Base-by-base conservation (phyloP, 306 rosid species). In the Acacia acuminata region DNA sequence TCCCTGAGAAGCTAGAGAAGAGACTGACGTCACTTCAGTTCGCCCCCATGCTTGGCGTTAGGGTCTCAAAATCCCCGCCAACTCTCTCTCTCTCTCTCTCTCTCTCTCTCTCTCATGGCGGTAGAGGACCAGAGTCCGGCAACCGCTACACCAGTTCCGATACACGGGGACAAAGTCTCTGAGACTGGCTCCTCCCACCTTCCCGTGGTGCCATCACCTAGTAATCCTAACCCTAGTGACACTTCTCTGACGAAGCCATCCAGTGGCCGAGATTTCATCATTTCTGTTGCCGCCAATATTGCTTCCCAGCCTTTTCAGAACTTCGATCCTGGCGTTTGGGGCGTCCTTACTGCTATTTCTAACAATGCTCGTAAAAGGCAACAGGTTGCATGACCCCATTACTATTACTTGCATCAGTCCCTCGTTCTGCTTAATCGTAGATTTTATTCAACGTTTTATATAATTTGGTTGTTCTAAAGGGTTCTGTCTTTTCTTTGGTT, bases 281-380 rank as follows among this genome's bases (percentile, higher is more conserved):
- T 86, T 19, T 88, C 92, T 14, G 87, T 88, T 25, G 97, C 97
- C 75, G 84, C 96, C 82, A 94, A 91, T 36, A 80, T 90, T 51
- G 90, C 97, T 25, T 85, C 97, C 58, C 94, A 90, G 79, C 88
- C 97, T 63, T 94, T 94, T 66, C 97, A 90, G 67, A 79, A 82
- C 73, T 87, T 84, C 20, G 94, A 88, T 77, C 90, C 97, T 67
- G 64, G 68, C 12, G 97, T 90, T 65, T 96, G 97, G 99, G 99
- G 94, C 3, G 96, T 94, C 79, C 96, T 96, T 79, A 96, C 99
- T 3, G 99, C 97, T 75, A 96, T 96, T 47, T 94, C 99, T 87
- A 63, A 47, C 87, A 88, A 86, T 50, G 94, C 98, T 69, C 97
- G 99, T 43, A 94, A 91, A 85, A 91, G 98, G 82, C 88, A 40